These are phyloP conservation scores for Clathrus columnatus DNA, from an alignment of 768 basidiomycete species.

Conservation along the genomic window DNA sequence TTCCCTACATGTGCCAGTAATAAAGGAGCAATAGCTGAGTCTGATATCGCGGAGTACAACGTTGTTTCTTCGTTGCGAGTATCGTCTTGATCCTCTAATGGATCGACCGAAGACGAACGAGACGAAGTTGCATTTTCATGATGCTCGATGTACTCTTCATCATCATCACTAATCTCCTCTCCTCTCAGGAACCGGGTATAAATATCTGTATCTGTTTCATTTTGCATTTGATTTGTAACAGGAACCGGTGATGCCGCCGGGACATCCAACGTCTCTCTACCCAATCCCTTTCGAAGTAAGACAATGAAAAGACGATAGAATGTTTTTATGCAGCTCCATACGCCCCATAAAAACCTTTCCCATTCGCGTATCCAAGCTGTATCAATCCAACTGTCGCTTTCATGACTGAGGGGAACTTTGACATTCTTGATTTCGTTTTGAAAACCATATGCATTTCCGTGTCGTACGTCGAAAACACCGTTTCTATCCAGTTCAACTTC, in stretches of 20 bases:
- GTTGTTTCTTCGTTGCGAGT: constrained; percentile 24
- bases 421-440: constrained; percentile 43
- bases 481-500: constrained; percentile 31
- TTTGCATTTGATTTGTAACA: neutral
- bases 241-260: neutral
- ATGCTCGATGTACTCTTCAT: constrained; percentile 28
- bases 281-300: constrained; percentile 15
- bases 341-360: constrained; percentile 24
- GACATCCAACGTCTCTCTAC: constrained; percentile 10
- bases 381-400: constrained; percentile 33
- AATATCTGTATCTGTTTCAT: constrained; percentile 21
- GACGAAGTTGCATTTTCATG: constrained; percentile 14
- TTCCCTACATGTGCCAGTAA: constrained; percentile 48
- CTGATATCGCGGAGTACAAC: constrained; percentile 19
- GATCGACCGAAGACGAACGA: constrained; percentile 15
- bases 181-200: constrained; percentile 56
- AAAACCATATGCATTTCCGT: constrained; percentile 30
- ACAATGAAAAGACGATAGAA: constrained; percentile 14
- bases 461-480: constrained; percentile 29
- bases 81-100: constrained; percentile 19
- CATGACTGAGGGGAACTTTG: constrained; percentile 23
- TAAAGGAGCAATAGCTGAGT: constrained; percentile 30
- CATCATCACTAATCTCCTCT: constrained; percentile 43
- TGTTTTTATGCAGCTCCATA: constrained; percentile 22
- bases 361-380: constrained; percentile 34